Conservation (phyloP, 2,329 filamentous ascomycete species). For the Macroventuria anomochaeta region DNA sequence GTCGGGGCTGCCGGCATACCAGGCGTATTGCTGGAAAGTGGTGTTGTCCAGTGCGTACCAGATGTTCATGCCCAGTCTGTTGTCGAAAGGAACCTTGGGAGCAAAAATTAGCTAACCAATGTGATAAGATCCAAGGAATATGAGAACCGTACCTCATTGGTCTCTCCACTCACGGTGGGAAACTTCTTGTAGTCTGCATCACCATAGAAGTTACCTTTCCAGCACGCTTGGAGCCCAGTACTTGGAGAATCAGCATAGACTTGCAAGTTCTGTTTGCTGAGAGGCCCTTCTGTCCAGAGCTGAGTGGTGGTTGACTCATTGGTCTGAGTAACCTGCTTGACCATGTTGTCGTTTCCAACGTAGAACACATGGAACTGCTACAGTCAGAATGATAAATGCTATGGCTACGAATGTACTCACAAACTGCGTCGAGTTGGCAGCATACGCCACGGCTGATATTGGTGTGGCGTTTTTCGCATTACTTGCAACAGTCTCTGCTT, state of each 20-base stretch:
- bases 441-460: conserved; percentile 54
- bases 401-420: conserved; percentile 28
- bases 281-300: conserved; percentile 50
- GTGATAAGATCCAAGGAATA: no score
- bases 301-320: conserved; percentile 41
- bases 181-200: conserved; percentile 49
- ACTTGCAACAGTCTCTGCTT: conserved; percentile 48
- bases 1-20: conserved; percentile 46
- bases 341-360: conserved; percentile 48
- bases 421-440: conserved; percentile 46
- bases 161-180: conserved; percentile 37
- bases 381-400: neutral
- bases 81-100: conserved; percentile 32
- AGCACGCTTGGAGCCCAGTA: conserved; percentile 80
- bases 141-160: no score
- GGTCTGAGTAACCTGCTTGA: conserved; percentile 50
- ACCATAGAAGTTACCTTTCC: conserved; percentile 71
- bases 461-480: conserved; percentile 54
- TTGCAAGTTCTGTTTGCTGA: conserved; percentile 77
- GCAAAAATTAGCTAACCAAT: no score
- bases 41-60: conserved; percentile 52
- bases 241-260: conserved; percentile 87
- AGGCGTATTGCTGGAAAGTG: conserved; percentile 52
- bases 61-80: conserved; percentile 51
- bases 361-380: conserved; percentile 51